Evolutionary conservation across 257 asterid genomes (phyloP).

Genomic region (Solanum arcanum): DNA sequence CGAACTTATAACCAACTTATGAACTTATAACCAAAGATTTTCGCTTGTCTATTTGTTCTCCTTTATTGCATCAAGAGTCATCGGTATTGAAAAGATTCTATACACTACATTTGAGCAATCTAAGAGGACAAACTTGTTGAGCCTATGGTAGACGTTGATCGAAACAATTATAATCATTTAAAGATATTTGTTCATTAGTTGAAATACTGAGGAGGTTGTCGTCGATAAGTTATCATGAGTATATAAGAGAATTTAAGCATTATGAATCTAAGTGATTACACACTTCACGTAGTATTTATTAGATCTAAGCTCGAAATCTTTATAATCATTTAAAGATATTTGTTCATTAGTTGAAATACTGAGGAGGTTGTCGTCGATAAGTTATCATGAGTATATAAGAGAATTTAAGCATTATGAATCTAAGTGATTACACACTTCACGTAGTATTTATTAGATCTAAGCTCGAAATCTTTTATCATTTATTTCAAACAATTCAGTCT

Average conservation of each 20-base stretch:
- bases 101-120: neutral
- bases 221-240: neutral
- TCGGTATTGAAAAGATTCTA: neutral
- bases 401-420: no score
- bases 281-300: no score
- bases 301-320: neutral
- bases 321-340: neutral
- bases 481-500: no score
- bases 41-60: neutral
- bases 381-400: no score
- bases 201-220: neutral
- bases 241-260: no score
- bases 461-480: neutral
- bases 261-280: neutral
- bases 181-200: neutral
- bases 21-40: neutral
- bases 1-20: neutral
- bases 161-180: no score
- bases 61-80: neutral
- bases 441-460: no score
- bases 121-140: neutral
- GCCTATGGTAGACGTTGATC: no score
- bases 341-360: no score
- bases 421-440: neutral
- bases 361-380: neutral